These are phyloP conservation scores for Trichophyton simii DNA, from an alignment of 2,329 filamentous ascomycete species.

Conservation along the genomic window DNA sequence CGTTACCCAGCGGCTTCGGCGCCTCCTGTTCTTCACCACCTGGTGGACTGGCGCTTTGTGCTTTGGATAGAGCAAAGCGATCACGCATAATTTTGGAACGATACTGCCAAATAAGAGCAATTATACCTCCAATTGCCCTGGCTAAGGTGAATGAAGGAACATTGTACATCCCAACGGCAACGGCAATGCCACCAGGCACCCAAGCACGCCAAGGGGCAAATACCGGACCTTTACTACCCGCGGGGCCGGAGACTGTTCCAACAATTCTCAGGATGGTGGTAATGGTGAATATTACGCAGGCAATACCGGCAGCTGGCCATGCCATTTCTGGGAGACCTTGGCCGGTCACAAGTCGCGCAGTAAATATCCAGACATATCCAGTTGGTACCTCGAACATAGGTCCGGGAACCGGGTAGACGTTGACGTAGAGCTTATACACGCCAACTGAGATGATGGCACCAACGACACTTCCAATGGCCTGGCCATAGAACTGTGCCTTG, in stretches of 20 bases:
- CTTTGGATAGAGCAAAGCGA: conserved; percentile 10
- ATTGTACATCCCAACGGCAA: conserved; percentile 97
- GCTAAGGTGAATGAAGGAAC: conserved; percentile 91
- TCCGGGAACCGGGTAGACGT: conserved; percentile 77
- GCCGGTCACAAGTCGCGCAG: conserved; percentile 81
- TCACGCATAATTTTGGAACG: conserved; percentile 31
- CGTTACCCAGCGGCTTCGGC: conserved; percentile 6
- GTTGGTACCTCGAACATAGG: conserved; percentile 89
- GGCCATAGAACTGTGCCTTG: conserved; percentile 91
- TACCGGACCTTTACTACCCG: conserved; percentile 22
- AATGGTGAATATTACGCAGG: conserved; percentile 59
- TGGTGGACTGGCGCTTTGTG: background rate
- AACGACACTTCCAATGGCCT: conserved; percentile 76
- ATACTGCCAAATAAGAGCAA: conserved; percentile 65
- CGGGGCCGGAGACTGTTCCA: conserved; percentile 16
- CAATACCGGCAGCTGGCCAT: conserved; percentile 61
- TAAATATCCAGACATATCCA: conserved; percentile 95
- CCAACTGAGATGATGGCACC: conserved; percentile 76
- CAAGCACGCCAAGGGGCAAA: conserved; percentile 52
- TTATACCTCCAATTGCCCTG: conserved; percentile 63
- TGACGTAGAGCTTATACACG: conserved; percentile 82
- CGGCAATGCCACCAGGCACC: conserved; percentile 86
- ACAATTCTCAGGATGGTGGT: conserved; percentile 57
- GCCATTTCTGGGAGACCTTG: conserved; percentile 77
- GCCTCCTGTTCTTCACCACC: background rate